These are phyloP conservation scores for Tetrapisispora pingtungensis DNA, from an alignment of 805 yeast species.

Conservation along the genomic window DNA sequence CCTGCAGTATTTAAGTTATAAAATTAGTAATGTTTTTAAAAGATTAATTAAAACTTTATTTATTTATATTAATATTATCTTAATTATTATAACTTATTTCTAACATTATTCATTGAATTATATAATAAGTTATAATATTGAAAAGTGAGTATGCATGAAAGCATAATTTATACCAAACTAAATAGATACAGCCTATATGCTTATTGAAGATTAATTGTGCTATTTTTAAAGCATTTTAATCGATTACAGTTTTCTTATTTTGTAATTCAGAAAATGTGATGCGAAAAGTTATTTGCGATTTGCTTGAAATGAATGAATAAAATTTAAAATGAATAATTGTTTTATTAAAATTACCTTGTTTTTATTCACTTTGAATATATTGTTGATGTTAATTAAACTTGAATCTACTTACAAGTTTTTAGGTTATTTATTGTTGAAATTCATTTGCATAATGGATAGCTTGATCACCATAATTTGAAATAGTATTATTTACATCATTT, in stretches of 20 bases:
- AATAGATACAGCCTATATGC: background rate
- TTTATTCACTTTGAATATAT: background rate
- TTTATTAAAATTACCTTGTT: too few relatives aligned
- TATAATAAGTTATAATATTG: background rate
- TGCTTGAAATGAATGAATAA: background rate
- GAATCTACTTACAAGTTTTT: background rate
- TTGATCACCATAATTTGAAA: conserved; percentile 25
- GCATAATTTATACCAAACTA: background rate
- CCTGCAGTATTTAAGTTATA: too few relatives aligned
- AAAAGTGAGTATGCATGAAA: background rate
- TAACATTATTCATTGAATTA: too few relatives aligned
- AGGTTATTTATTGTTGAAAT: conserved; percentile 15
- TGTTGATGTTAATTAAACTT: background rate
- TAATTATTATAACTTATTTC: too few relatives aligned
- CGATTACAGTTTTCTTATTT: background rate
- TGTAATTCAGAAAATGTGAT: background rate
- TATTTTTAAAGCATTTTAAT: background rate
- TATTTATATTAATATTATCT: too few relatives aligned
- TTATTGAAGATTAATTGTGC: background rate
- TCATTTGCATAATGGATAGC: conserved; percentile 29
- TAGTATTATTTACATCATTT: conserved; percentile 14
- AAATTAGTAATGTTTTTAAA: too few relatives aligned
- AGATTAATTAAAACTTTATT: too few relatives aligned
- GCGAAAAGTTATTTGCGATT: background rate
- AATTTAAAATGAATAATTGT: too few relatives aligned